Evolutionary conservation across 2,329 filamentous ascomycete genomes (phyloP).

Genomic region (Sporothrix mexicana): DNA sequence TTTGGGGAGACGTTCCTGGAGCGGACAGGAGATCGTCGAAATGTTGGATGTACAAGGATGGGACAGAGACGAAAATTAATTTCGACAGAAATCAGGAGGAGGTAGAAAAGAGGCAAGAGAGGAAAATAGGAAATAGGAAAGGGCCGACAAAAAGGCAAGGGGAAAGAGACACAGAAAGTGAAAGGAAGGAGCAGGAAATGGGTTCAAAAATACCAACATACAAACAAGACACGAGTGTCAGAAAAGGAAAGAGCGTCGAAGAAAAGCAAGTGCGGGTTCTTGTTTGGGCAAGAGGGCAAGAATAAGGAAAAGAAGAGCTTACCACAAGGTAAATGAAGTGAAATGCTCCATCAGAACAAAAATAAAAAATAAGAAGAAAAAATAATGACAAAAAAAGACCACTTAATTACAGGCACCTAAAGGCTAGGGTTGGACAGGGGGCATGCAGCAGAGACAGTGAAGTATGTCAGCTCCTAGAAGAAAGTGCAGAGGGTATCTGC

Average conservation of each 20-base stretch:
- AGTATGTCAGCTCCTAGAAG: background rate
- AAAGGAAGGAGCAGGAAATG: background rate
- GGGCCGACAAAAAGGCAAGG: background rate
- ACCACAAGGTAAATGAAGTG: conserved; percentile 8
- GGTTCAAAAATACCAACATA: background rate
- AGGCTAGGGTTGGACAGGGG: conserved; percentile 20
- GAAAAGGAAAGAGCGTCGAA: conserved; percentile 8
- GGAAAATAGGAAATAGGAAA: background rate
- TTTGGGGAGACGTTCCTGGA: background rate
- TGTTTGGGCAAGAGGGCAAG: background rate
- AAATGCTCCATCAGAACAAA: background rate
- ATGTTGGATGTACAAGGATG: background rate
- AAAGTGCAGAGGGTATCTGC: background rate
- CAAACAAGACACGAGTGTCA: background rate
- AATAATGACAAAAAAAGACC: background rate
- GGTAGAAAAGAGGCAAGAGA: background rate
- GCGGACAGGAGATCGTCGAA: background rate
- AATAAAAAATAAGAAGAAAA: background rate
- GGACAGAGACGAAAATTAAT: background rate
- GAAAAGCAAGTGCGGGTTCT: background rate
- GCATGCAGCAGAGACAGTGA: conserved; percentile 17
- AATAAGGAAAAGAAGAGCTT: background rate
- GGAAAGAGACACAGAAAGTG: background rate
- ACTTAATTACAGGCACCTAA: background rate
- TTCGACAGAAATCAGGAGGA: background rate